These are phyloP conservation scores for Isabelozyma rhagii DNA, from an alignment of 805 yeast species.

Conservation along the genomic window DNA sequence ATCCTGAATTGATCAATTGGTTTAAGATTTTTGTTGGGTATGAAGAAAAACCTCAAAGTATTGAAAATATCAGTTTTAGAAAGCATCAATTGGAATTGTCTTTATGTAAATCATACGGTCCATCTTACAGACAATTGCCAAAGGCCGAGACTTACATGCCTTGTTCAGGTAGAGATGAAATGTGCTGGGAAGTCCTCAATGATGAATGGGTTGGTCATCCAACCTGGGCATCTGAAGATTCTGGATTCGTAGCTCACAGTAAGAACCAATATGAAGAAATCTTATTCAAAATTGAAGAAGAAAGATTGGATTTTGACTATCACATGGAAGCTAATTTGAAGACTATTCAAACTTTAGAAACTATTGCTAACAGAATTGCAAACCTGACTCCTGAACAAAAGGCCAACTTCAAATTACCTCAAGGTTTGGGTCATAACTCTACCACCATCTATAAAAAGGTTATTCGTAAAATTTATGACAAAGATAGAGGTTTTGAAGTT, in stretches of 20 bases:
- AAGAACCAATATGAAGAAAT: constrained; percentile 98
- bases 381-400: constrained; percentile 91
- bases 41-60: constrained; percentile 78
- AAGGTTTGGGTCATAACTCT: constrained; percentile 91
- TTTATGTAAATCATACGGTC: constrained; percentile 91
- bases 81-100: constrained; percentile 90
- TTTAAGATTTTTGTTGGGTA: constrained; percentile 89
- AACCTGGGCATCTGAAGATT: constrained; percentile 99
- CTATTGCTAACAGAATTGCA: constrained; percentile 90
- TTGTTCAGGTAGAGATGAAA: constrained; percentile 96
- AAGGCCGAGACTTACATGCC: constrained; percentile 95
- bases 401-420: constrained; percentile 79
- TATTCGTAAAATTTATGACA: constrained; percentile 86
- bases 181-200: constrained; percentile 98
- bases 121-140: constrained; percentile 89
- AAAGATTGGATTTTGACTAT: constrained; percentile 94
- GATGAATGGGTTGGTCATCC: constrained; percentile 99
- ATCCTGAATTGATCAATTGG: constrained; percentile 81
- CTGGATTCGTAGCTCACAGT: constrained; percentile 98
- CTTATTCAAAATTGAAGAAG: constrained; percentile 92
- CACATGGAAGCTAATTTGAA: constrained; percentile 93
- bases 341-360: constrained; percentile 92
- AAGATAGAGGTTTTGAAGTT: constrained; percentile 93
- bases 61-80: constrained; percentile 83
- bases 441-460: constrained; percentile 91